Percentiles rank a stretch among this genome's conserved stretches.
Evolutionary conservation across 192 early-diverging fungal species (phyloP).

Genomic region (Gryganskiella cystojenkinii): DNA sequence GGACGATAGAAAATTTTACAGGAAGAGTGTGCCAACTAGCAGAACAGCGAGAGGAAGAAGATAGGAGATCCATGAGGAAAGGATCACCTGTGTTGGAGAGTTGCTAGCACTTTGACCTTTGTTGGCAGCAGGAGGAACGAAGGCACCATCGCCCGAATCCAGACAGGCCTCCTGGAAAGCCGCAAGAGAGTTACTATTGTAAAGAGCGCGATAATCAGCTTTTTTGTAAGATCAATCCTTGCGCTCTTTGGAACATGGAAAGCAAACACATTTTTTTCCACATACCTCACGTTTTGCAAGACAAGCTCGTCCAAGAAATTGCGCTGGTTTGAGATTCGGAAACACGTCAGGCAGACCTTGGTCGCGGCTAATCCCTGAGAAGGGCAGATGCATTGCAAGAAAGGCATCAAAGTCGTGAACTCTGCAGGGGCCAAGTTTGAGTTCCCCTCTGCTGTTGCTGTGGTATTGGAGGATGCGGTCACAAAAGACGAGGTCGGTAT

Average conservation of each 20-base stretch:
- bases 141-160: constrained; percentile 17
- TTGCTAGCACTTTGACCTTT: constrained; percentile 25
- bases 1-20: too few species aligned
- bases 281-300: constrained; percentile 18
- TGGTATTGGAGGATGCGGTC: neutral
- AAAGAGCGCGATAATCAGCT: too few species aligned
- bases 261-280: too few species aligned
- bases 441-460: neutral
- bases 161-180: constrained; percentile 35
- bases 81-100: neutral
- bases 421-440: constrained; percentile 4
- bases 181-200: constrained; percentile 7
- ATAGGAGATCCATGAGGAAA: neutral
- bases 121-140: constrained; percentile 18
- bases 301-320: constrained; percentile 27
- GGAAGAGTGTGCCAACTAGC: neutral
- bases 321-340: constrained; percentile 18
- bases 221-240: too few species aligned
- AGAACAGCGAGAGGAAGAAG: neutral
- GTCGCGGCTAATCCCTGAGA: constrained; percentile 35
- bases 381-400: constrained; percentile 42
- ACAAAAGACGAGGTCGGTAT: neutral
- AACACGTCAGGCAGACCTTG: constrained; percentile 36
- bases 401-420: constrained; percentile 34
- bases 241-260: too few species aligned